These are phyloP conservation scores for Neospermospora avenae DNA, from an alignment of 2,329 filamentous ascomycete genomes.

Conservation along the genomic window DNA sequence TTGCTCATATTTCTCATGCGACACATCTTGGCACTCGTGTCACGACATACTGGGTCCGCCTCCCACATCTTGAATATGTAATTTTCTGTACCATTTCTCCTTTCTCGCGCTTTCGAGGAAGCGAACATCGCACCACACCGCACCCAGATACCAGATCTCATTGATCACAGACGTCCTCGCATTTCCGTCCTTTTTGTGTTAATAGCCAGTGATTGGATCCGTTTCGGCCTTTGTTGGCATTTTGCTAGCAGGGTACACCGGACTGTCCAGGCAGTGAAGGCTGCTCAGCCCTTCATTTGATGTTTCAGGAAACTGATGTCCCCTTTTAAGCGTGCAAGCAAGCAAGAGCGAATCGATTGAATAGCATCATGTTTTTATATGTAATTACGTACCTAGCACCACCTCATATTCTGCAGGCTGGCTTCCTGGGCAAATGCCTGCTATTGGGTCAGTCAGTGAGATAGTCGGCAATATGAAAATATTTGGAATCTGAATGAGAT, in stretches of 20 bases:
- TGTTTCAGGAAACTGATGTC: not conserved
- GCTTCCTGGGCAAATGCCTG: not conserved
- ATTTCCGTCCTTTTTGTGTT: constrained; percentile 11
- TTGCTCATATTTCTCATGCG: constrained; percentile 9
- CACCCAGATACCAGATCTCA: constrained; percentile 16
- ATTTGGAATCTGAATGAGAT: not conserved
- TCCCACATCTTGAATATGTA: not conserved
- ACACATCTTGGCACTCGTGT: constrained; percentile 4
- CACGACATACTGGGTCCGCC: not conserved
- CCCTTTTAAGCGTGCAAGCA: not conserved
- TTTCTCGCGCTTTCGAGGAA: not conserved
- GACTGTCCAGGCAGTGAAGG: not conserved
- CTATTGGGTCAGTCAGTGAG: not conserved
- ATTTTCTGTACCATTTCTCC: not conserved
- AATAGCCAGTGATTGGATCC: constrained; percentile 1
- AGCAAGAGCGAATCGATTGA: not conserved
- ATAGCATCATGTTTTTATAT: not conserved
- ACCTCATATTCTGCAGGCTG: not conserved
- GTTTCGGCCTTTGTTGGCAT: not conserved
- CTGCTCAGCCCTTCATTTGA: not conserved
- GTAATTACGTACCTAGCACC: not conserved
- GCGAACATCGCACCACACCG: not conserved
- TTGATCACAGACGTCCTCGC: constrained; percentile 8
- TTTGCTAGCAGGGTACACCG: not conserved
- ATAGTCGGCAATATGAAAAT: not conserved